These are phyloP conservation scores for Fusarium neocosmosporiellum DNA, from an alignment of 2,329 filamentous ascomycete genomes.

Conservation along the genomic window DNA sequence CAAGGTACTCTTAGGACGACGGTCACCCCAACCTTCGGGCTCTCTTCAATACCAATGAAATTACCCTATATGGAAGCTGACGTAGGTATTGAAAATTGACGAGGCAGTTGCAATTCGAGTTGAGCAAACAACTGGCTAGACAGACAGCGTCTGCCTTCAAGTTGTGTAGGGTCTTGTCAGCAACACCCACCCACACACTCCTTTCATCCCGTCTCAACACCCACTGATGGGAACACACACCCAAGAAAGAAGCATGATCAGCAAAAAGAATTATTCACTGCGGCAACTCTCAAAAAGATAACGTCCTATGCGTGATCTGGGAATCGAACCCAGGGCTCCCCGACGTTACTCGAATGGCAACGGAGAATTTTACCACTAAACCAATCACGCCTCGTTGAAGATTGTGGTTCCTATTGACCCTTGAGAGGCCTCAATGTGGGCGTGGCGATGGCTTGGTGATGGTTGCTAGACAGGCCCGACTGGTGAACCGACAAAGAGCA, in stretches of 20 bases:
- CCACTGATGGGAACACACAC: background rate
- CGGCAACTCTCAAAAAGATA: background rate
- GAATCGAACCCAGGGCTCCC: conserved; percentile 20
- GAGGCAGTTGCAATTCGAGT: background rate
- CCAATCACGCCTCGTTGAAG: conserved; percentile 16
- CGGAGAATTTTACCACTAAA: conserved; percentile 28
- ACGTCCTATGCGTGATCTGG: conserved; percentile 9
- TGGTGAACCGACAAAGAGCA: background rate
- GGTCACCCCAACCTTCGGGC: background rate
- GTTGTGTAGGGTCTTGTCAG: background rate
- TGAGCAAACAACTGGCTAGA: background rate
- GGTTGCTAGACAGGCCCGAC: background rate
- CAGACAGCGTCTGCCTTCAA: background rate
- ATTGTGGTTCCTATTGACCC: accelerated
- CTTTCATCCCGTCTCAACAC: background rate
- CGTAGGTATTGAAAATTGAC: background rate
- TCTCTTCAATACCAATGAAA: background rate
- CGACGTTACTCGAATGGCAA: conserved; percentile 1
- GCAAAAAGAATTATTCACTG: background rate
- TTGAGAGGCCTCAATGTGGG: background rate
- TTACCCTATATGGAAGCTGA: background rate
- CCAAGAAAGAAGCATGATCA: background rate
- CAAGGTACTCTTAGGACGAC: background rate
- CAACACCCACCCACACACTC: background rate
- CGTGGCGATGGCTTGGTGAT: background rate